Evolutionary conservation across 2,329 filamentous ascomycete genomes (phyloP).

Genomic region (Aspergillus chevalieri): DNA sequence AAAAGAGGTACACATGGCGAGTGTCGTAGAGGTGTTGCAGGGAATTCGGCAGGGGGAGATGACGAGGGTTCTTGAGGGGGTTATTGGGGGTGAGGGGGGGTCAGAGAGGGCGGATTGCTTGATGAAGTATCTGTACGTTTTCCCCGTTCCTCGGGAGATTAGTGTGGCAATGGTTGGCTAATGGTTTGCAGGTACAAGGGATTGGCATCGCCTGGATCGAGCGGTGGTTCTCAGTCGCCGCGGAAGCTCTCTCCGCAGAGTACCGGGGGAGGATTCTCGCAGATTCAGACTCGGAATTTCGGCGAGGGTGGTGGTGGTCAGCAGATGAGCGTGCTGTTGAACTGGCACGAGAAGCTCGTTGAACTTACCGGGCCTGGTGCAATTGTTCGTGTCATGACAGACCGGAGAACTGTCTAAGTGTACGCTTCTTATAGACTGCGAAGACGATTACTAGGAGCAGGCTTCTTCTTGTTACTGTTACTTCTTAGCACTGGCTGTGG

Average conservation of each 20-base stretch:
- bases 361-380: slow-evolving; percentile 88
- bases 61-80: slow-evolving; percentile 75
- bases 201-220: slow-evolving; percentile 53
- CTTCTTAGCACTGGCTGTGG: neutral
- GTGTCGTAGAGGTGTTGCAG: slow-evolving; percentile 87
- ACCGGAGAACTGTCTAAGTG: slow-evolving; percentile 75
- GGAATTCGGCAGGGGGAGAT: slow-evolving; percentile 96
- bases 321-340: slow-evolving; percentile 92
- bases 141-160: neutral
- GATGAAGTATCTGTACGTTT: slow-evolving; percentile 90
- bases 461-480: neutral
- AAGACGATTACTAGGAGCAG: neutral
- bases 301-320: slow-evolving; percentile 67
- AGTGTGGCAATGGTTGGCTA: slow-evolving; percentile 1
- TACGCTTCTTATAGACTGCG: neutral
- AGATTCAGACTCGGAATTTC: slow-evolving; percentile 56
- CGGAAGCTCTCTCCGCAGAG: slow-evolving; percentile 63
- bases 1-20: slow-evolving; percentile 81
- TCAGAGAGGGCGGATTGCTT: slow-evolving; percentile 82
- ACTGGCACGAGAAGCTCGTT: slow-evolving; percentile 98
- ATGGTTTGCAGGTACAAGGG: slow-evolving; percentile 70
- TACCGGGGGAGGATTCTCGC: slow-evolving; percentile 69
- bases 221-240: slow-evolving; percentile 38
- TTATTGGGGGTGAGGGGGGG: slow-evolving; percentile 73
- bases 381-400: slow-evolving; percentile 92